Evolutionary conservation across 176 grass and related monocot species (phyloP), one percentile per base, ranked within the genome.

Genomic region (Carex scoparia): DNA sequence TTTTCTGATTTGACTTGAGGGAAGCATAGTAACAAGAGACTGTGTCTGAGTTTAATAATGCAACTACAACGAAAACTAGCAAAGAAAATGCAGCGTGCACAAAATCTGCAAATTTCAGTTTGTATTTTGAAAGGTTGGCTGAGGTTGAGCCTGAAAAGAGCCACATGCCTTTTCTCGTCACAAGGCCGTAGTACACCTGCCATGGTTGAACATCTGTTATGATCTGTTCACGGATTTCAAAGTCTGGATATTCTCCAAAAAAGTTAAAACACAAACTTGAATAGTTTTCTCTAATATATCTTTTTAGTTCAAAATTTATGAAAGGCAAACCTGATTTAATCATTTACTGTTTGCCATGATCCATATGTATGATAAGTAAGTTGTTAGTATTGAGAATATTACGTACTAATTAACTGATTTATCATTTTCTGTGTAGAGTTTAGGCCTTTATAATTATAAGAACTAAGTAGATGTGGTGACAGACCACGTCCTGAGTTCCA

Each of bases 131-230:
- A 81, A 90, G 61, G 85, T 94, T 88, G 3, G 68, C 35, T 2
- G 86, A 89, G 79, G 78, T 84, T 16, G 86, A 89, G 87, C 92
- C 90, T 35, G 31, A 30, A 85, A 95, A 95, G n/a, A 91, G 84
- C 79, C 54, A 89, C 58, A 95, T 32, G 1, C 93, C 90, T 0
- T 62, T 75, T 31, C 4, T 74, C 10, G 93, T 95, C 2, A 88
- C 90, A 12, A 95, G 83, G 65, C 93, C 93, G 76, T 90, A 95
- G 90, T 95, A 95, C 12, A 92, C 88, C 85, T 87, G 81, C n/a
- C 88, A 55, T 3, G 5, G 32, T 56, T 77, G 0, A 77, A 76
- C 10, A 55, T 75, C 18, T 14, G 46, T 55, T 15, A 55, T 55
- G 27, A 56, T 56, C 7, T 56, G 12, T 57, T 55, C 5, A 77